These are phyloP conservation scores for Fusarium sp. DNA, from an alignment of 2,329 filamentous ascomycete species.

Conservation along the genomic window DNA sequence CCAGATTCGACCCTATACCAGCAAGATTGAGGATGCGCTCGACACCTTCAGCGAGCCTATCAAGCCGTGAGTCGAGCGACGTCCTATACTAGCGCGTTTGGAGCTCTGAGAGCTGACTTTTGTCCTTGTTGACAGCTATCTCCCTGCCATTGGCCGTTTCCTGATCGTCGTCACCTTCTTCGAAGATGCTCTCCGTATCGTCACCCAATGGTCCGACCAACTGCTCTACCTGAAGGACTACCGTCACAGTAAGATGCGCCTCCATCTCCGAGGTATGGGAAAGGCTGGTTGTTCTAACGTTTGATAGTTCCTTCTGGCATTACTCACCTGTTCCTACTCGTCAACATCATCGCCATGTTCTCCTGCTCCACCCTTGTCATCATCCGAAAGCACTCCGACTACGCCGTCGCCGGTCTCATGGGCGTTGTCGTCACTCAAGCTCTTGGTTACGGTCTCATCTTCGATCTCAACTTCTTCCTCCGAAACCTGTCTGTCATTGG, in stretches of 20 bases:
- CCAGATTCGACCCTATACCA: slow-evolving; percentile 91
- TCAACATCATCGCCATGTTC: slow-evolving; percentile 91
- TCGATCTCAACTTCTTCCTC: slow-evolving; percentile 99
- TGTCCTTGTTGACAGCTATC: slow-evolving; percentile 70
- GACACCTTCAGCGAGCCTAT: slow-evolving; percentile 89
- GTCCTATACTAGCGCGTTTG: slow-evolving; percentile 9
- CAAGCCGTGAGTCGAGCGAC: slow-evolving; percentile 76
- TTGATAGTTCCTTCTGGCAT: slow-evolving; percentile 82
- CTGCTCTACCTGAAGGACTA: slow-evolving; percentile 93
- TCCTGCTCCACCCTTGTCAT: slow-evolving; percentile 88
- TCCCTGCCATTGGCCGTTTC: slow-evolving; percentile 95
- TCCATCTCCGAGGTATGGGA: background rate
- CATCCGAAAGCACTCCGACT: slow-evolving; percentile 90
- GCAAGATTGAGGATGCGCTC: slow-evolving; percentile 96
- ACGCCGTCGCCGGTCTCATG: slow-evolving; percentile 90
- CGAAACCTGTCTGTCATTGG: slow-evolving; percentile 98
- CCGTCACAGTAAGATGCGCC: slow-evolving; percentile 79
- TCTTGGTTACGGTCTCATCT: slow-evolving; percentile 96
- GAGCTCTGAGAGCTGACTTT: slow-evolving; percentile 32
- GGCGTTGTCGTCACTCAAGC: slow-evolving; percentile 93
- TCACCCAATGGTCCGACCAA: slow-evolving; percentile 98
- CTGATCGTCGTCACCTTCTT: slow-evolving; percentile 98
- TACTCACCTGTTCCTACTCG: slow-evolving; percentile 91
- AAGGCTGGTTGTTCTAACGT: slow-evolving; percentile 33
- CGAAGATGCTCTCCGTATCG: slow-evolving; percentile 93